These are phyloP conservation scores for Thalassiosira mediterranea DNA, from an alignment of 352 stramenopile species.

Conservation along the genomic window DNA sequence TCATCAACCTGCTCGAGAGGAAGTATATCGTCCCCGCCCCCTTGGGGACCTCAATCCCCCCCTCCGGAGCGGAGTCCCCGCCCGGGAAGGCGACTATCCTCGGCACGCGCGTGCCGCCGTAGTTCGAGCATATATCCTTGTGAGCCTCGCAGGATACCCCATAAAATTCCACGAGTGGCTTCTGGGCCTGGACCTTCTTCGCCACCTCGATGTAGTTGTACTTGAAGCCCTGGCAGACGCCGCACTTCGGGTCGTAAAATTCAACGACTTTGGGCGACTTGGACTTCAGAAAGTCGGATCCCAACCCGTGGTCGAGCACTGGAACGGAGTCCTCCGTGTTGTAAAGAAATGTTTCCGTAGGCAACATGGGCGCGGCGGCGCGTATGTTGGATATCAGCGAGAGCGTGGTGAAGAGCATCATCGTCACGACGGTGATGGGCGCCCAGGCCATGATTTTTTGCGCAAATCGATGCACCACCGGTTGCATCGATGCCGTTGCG, in stretches of 20 bases:
- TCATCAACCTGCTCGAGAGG: slow-evolving; percentile 37
- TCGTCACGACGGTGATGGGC: too few relatives aligned
- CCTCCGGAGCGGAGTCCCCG: neutral
- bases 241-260: slow-evolving; percentile 55
- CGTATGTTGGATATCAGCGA: neutral
- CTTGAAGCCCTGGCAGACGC: slow-evolving; percentile 39
- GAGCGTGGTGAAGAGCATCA: neutral
- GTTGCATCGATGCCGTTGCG: too few relatives aligned
- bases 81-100: slow-evolving; percentile 42
- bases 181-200: slow-evolving; percentile 20
- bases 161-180: slow-evolving; percentile 49
- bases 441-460: too few relatives aligned
- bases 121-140: slow-evolving; percentile 9
- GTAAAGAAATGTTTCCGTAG: neutral
- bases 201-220: slow-evolving; percentile 49
- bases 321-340: neutral
- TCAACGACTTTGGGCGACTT: slow-evolving; percentile 44
- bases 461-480: too few relatives aligned
- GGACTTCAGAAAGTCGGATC: slow-evolving; percentile 31
- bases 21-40: slow-evolving; percentile 47
- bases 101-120: slow-evolving; percentile 20
- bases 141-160: slow-evolving; percentile 40
- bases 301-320: slow-evolving; percentile 32
- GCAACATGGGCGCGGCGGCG: neutral
- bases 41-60: slow-evolving; percentile 35